Base-by-base conservation (phyloP, 148 eudicot species). In the Gaultheria prostrata region DNA sequence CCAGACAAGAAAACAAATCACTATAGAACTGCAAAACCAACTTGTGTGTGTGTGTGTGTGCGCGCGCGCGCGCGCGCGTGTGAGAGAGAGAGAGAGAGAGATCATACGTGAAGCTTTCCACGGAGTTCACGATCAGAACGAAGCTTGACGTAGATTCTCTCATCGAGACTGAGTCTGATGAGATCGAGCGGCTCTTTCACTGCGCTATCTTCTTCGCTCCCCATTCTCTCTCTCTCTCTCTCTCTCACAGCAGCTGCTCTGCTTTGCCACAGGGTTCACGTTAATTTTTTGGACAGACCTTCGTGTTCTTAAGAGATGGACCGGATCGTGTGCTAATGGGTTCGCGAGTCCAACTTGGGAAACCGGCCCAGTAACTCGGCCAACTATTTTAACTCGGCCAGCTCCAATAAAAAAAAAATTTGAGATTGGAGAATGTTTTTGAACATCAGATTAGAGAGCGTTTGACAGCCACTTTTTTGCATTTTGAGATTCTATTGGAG, bases 111-210 rank as follows among this genome's bases (percentile, higher is more conserved):
- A 12, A 78, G 67, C 67, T 78, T 78, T 54, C 81, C 81, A 54
- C 81, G 17, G 67, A 78, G 81, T 18, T 78, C 81, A 18, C 48
- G 81, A 20, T 78, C 81, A 54, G 45, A 28, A 30, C 67, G 46
- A 33, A 78, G 81, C 81, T 78, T 78, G 81, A 78, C 67, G 48
- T 78, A 54, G 80, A 77, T 77, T 77, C 80, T 77, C 80, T 77
- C 61, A 51, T 77, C 80, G 45, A 78, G 67, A 35, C 26, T 78
- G 28, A 53, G 28, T 33, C 65, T 28, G 46, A 78, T 78, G 67
- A 78, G 81, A 78, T 54, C 81, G 14, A 54, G 67, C 13, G 67
- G 81, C 20, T 78, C 81, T 78, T 78, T 78, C 28, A 54, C 63
- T 17, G 81, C 67, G 46, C 81, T 78, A 10, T 78, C 81, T 54